Base-by-base conservation (phyloP, 2,329 filamentous ascomycete genomes). In the Calycina herbarum region DNA sequence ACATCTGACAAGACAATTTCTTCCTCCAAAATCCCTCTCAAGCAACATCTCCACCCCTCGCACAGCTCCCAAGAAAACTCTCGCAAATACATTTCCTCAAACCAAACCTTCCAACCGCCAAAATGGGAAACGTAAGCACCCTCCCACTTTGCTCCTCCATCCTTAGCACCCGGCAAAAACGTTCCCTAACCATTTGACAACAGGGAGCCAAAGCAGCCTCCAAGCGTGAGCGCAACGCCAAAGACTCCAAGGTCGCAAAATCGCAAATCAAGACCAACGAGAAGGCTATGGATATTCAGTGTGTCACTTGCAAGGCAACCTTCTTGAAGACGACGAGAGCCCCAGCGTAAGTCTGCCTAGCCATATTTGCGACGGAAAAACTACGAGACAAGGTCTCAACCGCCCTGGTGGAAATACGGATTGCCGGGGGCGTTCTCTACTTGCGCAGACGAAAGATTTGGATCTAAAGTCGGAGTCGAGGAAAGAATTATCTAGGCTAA, bases 301-400 rank as follows among this genome's bases (percentile, higher is more conserved):
- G 91, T 84, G 80, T 85, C 71, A 82, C 87, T 74, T 94, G 91
- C 89, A 90, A 88, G 79, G 85, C 89, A 72, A 91, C 89, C 35
- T 93, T 94, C 81, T 84, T 93, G 72, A 89, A 89, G 82, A 94
- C 91, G 42, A 89, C 89, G 67, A 89, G 89, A 76, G 86, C 84
- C 68, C 89, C 89, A 73, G 87, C 89, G 86, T 89, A 82, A 71
- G 85, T 80, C 56, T 6, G 57, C 27, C 29, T n/a, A 31, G 42
- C 48, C 6, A 11, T 10, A 11, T 24, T 51, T 51, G 45, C 45
- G 45, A 20, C 45, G n/a, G n/a, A 51, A 8, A 51, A 24, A 27
- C 4, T 10, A 11, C 10, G 45, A 51, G 45, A 24, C 45, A 51
- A 24, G 20, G 45, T 51, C n/a, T 51, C 45, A 11, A 4, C 45